Evolutionary conservation across 2,329 filamentous ascomycete genomes (phyloP), one percentile per base, ranked within the genome.

Genomic region (Exophiala alcalophila): DNA sequence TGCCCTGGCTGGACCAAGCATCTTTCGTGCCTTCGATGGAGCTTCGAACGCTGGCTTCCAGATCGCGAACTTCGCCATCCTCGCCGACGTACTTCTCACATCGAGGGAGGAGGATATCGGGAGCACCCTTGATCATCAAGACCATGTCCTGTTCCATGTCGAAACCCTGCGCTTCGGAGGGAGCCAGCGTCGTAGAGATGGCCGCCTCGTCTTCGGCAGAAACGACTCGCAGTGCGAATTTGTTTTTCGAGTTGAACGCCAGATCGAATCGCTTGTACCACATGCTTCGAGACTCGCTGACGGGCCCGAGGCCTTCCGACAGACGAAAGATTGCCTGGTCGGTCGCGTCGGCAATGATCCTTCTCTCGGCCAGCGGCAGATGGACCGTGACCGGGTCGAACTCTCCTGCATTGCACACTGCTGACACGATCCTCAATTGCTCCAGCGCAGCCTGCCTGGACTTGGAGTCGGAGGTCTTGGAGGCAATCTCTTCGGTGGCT

Each of bases 181-280:
- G 10, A 2, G 62, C 63, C 26, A 74, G 53, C 2, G 50, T 48
- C 10, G 35, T 34, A 9, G 19, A 34, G 8, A 49, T 24, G 11
- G 50, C 52, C 4, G 30, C 28, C 6, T 50, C 36, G 5, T 57
- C 46, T 6, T 45, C 42, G 1, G 60, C 59, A 8, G 69, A 69
- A 34, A 83, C 76, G 0, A 81, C 74, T 23, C 78, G 73, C 40
- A 89, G 76, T 79, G 88, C 89, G 59, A 81, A 89, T 63, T 90
- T 90, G 66, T 88, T 89, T 69, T 86, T 86, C 65, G 82, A 86
- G 66, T 89, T 89, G 62, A 90, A 90, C 0, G 82, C 77, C 19
- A 86, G 68, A 40, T 84, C 79, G 54, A 80, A 88, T 2, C 76
- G 73, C 38, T 76, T 80, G 37, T 74, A 74, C 82, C 83, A 88